Conservation (phyloP, 176 grass and related monocot genomes). For the Pontederia paniculata region DNA sequence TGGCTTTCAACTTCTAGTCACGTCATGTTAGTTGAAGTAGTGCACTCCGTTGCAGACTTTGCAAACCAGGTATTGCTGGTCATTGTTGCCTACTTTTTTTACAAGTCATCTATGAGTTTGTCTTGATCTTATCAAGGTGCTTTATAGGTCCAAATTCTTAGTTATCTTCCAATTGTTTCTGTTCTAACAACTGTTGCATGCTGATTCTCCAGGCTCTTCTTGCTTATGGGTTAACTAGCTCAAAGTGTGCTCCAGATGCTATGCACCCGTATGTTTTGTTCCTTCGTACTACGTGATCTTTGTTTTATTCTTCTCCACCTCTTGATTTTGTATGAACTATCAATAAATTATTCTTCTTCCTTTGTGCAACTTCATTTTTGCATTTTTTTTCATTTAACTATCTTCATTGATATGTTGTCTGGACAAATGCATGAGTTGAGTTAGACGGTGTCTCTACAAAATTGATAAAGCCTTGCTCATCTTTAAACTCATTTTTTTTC, state of each 20-base stretch:
- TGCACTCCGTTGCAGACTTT: slow-evolving; percentile 81
- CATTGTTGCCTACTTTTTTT: slow-evolving; percentile 10
- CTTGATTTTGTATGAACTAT: neutral
- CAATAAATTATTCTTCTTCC: too few species aligned
- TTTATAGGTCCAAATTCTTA: too few species aligned
- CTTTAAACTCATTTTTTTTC: too few species aligned
- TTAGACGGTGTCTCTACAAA: too few species aligned
- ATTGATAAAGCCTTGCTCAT: too few species aligned
- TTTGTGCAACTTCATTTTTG: too few species aligned
- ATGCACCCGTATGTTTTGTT: slow-evolving; percentile 69
- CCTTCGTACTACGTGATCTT: slow-evolving; percentile 2
- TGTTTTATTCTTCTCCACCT: slow-evolving; percentile 8
- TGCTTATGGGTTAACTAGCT: slow-evolving; percentile 92
- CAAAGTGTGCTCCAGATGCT: slow-evolving; percentile 89
- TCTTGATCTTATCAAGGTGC: too few species aligned
- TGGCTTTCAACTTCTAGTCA: slow-evolving; percentile 97
- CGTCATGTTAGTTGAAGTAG: slow-evolving; percentile 94
- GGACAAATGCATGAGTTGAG: too few species aligned
- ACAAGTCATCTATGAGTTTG: too few species aligned
- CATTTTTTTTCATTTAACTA: too few species aligned
- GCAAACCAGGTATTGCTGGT: slow-evolving; percentile 63
- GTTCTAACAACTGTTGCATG: neutral
- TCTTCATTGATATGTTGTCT: too few species aligned
- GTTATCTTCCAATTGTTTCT: slow-evolving; percentile 11
- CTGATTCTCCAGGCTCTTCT: slow-evolving; percentile 65